Conservation (phyloP, 495 filamentous ascomycete species). For the Penicillium silybi region DNA sequence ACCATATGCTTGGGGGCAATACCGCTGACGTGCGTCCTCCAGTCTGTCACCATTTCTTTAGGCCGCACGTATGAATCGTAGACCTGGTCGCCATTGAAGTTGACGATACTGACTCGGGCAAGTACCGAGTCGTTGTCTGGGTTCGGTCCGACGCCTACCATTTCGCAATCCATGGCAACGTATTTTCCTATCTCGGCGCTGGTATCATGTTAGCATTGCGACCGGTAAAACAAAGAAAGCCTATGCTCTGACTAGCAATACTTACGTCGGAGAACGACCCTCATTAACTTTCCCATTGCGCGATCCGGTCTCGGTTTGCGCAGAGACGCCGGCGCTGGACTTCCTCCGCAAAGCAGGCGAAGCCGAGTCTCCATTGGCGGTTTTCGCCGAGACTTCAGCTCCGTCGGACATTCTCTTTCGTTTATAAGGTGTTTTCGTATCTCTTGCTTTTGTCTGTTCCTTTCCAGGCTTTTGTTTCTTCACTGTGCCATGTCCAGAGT, state of each 20-base stretch:
- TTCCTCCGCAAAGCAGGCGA: slow-evolving; percentile 20
- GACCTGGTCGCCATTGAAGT: slow-evolving; percentile 84
- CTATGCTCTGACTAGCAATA: not conserved
- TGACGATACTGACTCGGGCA: slow-evolving; percentile 82
- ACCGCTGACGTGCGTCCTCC: slow-evolving; percentile 80
- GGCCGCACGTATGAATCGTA: slow-evolving; percentile 89
- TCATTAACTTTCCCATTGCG: slow-evolving; percentile 44
- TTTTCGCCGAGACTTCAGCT: slow-evolving; percentile 3
- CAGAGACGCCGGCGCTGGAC: slow-evolving; percentile 18
- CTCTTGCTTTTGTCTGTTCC: slow-evolving; percentile 19
- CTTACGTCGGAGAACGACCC: slow-evolving; percentile 46
- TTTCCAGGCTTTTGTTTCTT: slow-evolving; percentile 39
- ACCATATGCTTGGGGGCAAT: slow-evolving; percentile 68
- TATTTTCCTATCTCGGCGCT: slow-evolving; percentile 72
- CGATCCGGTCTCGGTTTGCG: slow-evolving; percentile 14
- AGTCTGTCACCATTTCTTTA: slow-evolving; percentile 75
- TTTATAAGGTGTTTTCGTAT: slow-evolving; percentile 13
- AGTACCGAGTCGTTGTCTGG: slow-evolving; percentile 64
- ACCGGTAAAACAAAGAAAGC: not conserved
- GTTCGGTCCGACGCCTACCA: slow-evolving; percentile 83
- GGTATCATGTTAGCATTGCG: slow-evolving; percentile 8
- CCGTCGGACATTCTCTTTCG: slow-evolving; percentile 34
- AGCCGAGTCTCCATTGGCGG: slow-evolving; percentile 11
- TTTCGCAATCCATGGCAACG: slow-evolving; percentile 92
- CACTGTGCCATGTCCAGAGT: slow-evolving; percentile 27